Evolutionary conservation across 176 grass and related monocot species (phyloP).

Genomic region (Chloris gayana): DNA sequence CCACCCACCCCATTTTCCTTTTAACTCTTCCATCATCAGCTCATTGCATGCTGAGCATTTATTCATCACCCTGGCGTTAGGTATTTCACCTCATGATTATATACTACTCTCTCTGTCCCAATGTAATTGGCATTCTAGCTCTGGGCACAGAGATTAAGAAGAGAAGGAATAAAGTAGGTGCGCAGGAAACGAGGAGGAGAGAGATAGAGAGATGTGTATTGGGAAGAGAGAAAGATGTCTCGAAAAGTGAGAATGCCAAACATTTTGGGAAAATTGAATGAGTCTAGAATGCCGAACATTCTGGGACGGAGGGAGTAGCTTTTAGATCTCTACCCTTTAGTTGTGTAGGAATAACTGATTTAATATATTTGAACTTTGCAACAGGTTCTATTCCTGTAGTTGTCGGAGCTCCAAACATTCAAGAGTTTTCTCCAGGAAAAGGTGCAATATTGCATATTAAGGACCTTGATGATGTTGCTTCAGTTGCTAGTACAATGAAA

Average conservation of each 20-base stretch:
- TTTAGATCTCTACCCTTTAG: background rate
- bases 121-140: too few relatives aligned
- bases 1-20: slow-evolving; percentile 3
- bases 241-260: too few relatives aligned
- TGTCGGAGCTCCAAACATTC: slow-evolving; percentile 94
- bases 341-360: background rate
- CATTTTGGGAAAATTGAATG: too few relatives aligned
- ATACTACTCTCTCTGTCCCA: too few relatives aligned
- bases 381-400: slow-evolving; percentile 92
- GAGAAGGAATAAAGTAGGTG: too few relatives aligned
- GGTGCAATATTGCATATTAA: slow-evolving; percentile 92
- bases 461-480: slow-evolving; percentile 69
- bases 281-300: too few relatives aligned
- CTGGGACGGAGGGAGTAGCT: too few relatives aligned
- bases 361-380: slow-evolving; percentile 33
- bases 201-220: too few relatives aligned
- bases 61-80: background rate
- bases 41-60: slow-evolving; percentile 27
- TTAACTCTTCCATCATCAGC: background rate
- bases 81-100: background rate
- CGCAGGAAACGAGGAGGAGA: too few relatives aligned
- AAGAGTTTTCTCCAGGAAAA: slow-evolving; percentile 83
- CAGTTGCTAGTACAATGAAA: slow-evolving; percentile 81
- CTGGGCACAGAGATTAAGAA: too few relatives aligned
- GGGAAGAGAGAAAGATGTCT: too few relatives aligned